Evolutionary conservation across 1,139 yeast species (phyloP).

Genomic region (Yamadazyma jaroonii): DNA sequence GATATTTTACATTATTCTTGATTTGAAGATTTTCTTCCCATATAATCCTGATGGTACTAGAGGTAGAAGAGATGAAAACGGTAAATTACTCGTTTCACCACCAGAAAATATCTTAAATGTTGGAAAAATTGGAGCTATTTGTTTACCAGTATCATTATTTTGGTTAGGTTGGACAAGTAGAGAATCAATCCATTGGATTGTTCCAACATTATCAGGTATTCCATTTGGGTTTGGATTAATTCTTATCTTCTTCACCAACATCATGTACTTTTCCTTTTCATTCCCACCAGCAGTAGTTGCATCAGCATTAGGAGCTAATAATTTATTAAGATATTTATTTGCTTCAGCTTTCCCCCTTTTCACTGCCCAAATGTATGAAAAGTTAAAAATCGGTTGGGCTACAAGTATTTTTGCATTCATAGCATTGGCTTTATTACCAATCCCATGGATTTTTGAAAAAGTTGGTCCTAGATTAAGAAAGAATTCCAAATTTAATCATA

Average conservation of each 20-base stretch:
- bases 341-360: conserved; percentile 58
- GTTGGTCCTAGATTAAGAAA: conserved; percentile 58
- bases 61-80: conserved; percentile 54
- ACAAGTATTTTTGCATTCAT: conserved; percentile 36
- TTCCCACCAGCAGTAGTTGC: conserved; percentile 77
- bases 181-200: conserved; percentile 71
- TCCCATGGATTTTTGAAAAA: conserved; percentile 46
- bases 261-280: conserved; percentile 68
- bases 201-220: conserved; percentile 70
- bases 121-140: conserved; percentile 59
- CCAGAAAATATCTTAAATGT: conserved; percentile 40
- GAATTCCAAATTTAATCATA: conserved; percentile 40
- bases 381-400: conserved; percentile 38
- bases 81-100: conserved; percentile 42
- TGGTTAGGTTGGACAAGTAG: conserved; percentile 84
- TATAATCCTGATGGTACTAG: conserved; percentile 62
- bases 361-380: conserved; percentile 43
- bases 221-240: conserved; percentile 77
- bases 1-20: conserved; percentile 45
- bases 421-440: conserved; percentile 32
- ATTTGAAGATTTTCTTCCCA: conserved; percentile 48
- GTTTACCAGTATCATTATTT: conserved; percentile 66
- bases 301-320: conserved; percentile 78
- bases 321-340: conserved; percentile 62
- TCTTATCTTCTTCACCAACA: conserved; percentile 67